phyloP scores from a whole-genome alignment of 2,329 filamentous ascomycete species.

The Botrytis cinerea region DNA sequence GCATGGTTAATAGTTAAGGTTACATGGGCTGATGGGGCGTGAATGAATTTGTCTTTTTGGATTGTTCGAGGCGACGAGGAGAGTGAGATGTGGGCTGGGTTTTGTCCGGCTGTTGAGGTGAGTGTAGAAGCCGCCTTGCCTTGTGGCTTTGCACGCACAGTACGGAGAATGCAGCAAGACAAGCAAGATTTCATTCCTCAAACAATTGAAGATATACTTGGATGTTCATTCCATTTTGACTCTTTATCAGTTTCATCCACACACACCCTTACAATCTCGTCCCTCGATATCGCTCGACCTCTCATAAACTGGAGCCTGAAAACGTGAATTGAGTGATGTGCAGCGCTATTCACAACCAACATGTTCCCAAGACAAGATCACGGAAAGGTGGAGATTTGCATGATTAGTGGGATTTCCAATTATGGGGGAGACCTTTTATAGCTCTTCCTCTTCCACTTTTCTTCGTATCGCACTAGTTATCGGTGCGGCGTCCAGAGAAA shows the following conservation, averaged over 20 bases:
- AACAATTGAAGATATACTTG: not conserved
- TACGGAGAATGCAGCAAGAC: not conserved
- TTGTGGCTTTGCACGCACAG: not conserved
- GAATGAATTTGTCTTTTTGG: not conserved
- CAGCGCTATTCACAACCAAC: not conserved
- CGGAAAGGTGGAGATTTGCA: not conserved
- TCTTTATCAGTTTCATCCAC: not conserved
- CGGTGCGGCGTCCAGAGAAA: not conserved
- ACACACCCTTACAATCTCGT: not conserved
- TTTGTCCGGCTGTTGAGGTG: not conserved
- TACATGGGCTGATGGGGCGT: slow-evolving; percentile 9
- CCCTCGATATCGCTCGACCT: not conserved
- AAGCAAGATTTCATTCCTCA: not conserved
- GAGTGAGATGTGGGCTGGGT: not conserved
- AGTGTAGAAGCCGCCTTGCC: not conserved
- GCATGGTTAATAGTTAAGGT: not conserved
- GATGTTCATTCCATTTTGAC: not conserved
- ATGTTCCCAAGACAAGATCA: not conserved
- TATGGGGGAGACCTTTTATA: not conserved
- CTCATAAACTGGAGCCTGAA: not conserved
- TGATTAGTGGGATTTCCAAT: not conserved
- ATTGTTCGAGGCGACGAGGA: not conserved
- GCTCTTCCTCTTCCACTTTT: not conserved
- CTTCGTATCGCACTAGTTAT: not conserved
- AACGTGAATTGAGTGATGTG: not conserved